These are phyloP conservation scores for Lotus japonicus DNA, from an alignment of 306 rosid genomes.

Conservation along the genomic window DNA sequence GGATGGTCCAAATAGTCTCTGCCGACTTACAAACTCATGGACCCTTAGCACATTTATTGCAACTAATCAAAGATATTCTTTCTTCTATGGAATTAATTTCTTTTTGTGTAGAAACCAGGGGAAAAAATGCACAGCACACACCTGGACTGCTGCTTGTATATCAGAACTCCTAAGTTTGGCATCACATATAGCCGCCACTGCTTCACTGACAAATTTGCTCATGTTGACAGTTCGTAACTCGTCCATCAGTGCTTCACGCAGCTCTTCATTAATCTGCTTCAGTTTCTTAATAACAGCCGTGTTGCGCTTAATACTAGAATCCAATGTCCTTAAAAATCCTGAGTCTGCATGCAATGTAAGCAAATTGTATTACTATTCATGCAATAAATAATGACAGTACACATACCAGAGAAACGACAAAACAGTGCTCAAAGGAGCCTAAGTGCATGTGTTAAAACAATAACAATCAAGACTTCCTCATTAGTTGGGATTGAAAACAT, in stretches of 20 bases:
- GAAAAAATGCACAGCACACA: conserved; percentile 22
- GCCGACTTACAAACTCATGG: conserved; percentile 1
- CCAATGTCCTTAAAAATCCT: conserved; percentile 83
- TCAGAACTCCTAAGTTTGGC: conserved; percentile 92
- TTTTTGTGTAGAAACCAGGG: not conserved
- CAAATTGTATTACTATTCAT: conserved; percentile 2
- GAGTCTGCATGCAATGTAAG: conserved; percentile 47
- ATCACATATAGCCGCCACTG: conserved; percentile 89
- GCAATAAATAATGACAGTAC: not conserved
- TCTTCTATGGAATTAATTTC: not conserved
- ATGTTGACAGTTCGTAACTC: conserved; percentile 84
- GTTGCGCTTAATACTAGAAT: conserved; percentile 94
- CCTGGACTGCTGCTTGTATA: conserved; percentile 96
- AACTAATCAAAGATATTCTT: not conserved
- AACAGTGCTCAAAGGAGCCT: not conserved
- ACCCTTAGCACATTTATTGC: not conserved
- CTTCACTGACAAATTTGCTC: conserved; percentile 98
- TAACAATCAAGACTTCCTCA: no score
- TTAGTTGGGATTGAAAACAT: no score
- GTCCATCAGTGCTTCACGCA: conserved; percentile 80
- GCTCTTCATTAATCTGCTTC: conserved; percentile 97
- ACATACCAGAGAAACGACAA: not conserved
- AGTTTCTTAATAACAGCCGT: conserved; percentile 94
- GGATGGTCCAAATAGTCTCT: no score
- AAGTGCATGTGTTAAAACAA: no score